A percentile compares a stretch with the other conserved stretches of the same genome.
Evolutionary conservation across 23 red algal genomes (phyloP).

Genomic region (Gracilaria caudata): DNA sequence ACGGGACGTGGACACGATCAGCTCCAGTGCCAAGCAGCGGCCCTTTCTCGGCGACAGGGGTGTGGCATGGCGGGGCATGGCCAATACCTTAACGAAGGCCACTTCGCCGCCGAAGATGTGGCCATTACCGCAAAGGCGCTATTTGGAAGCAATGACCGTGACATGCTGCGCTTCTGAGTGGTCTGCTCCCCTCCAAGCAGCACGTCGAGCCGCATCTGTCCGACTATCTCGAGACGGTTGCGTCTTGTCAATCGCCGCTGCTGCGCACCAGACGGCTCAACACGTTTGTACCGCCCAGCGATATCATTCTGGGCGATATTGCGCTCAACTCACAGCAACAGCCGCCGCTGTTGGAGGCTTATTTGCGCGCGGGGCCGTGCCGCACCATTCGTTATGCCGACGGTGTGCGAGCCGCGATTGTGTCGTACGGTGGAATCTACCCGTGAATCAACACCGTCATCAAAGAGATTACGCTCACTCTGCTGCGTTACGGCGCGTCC

Average conservation of each 20-base stretch:
- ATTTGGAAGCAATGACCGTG: too few species aligned
- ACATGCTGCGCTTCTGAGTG: too few species aligned
- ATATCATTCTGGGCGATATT: conserved; percentile 46
- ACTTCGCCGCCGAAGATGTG: too few species aligned
- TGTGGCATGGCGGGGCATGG: too few species aligned
- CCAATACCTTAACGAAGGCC: too few species aligned
- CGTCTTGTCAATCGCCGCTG: conserved; percentile 18
- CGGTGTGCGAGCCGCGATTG: conserved; percentile 85
- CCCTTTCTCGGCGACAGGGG: too few species aligned
- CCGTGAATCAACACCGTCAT: conserved; percentile 97
- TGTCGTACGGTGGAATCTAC: conserved; percentile 90
- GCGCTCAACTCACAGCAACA: conserved; percentile 9
- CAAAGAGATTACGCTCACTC: conserved; percentile 67
- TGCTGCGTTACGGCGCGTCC: conserved; percentile 81
- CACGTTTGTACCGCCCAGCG: conserved; percentile 27
- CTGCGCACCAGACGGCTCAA: conserved; percentile 12
- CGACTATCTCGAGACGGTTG: conserved; percentile 33
- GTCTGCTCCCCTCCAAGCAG: conserved; percentile 21
- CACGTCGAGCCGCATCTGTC: conserved; percentile 22
- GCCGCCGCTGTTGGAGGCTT: conserved; percentile 33
- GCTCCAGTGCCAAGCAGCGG: too few species aligned
- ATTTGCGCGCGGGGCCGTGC: conserved; percentile 79
- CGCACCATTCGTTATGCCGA: conserved; percentile 56
- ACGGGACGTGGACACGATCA: too few species aligned
- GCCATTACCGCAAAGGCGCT: too few species aligned